These are phyloP conservation scores for Citrus unshiu DNA, from an alignment of 345 rosid species.

Conservation along the genomic window DNA sequence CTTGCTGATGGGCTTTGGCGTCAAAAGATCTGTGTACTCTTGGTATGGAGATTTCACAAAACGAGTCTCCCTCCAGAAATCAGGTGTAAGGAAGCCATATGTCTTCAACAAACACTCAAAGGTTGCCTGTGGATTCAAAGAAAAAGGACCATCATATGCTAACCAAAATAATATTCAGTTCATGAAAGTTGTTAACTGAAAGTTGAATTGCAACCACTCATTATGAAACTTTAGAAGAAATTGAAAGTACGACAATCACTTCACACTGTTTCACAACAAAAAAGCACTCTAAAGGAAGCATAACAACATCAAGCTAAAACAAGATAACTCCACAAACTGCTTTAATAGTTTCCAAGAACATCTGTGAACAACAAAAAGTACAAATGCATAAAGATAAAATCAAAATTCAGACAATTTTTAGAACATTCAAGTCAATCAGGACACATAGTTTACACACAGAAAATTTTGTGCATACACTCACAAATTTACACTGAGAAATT, in stretches of 20 bases:
- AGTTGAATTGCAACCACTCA: background rate
- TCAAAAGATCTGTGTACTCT: conserved; percentile 50
- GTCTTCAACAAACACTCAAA: conserved; percentile 56
- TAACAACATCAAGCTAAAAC: background rate
- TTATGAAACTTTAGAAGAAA: background rate
- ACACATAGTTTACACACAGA: background rate
- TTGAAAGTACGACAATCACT: background rate
- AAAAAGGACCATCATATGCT: background rate
- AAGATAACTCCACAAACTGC: too few species aligned
- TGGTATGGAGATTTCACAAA: conserved; percentile 50
- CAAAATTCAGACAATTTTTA: background rate
- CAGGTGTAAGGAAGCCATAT: conserved; percentile 58
- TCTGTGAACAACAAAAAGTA: too few species aligned
- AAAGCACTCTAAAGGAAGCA: background rate
- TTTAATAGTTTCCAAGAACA: background rate
- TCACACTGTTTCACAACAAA: background rate
- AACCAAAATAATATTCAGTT: background rate
- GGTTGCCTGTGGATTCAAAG: conserved; percentile 37
- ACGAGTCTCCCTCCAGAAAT: conserved; percentile 54
- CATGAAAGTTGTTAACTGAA: background rate
- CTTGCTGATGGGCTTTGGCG: conserved; percentile 40
- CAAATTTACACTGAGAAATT: background rate
- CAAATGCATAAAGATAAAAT: background rate
- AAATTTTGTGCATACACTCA: background rate
- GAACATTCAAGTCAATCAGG: background rate